Evolutionary conservation across 2,329 filamentous ascomycete species (phyloP), one percentile per base, ranked within the genome.

Genomic region (Venturia effusa): DNA sequence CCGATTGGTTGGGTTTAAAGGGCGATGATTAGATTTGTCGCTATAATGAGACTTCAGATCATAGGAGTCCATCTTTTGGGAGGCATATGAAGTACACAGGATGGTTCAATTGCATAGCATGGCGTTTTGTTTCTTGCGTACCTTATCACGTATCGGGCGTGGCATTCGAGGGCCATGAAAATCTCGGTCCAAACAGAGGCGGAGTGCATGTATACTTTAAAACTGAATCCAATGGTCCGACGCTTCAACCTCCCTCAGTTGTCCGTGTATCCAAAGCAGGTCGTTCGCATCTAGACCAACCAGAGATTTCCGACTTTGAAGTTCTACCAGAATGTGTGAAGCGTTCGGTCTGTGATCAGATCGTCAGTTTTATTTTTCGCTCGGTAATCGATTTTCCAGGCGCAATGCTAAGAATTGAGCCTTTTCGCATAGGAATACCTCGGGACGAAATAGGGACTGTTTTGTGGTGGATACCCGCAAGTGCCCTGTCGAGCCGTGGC

Each of bases 21-120:
- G 48, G 61, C 11, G 61, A 63, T 30, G 61, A 63, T 39, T 63
- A 57, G 30, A 57, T 19, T 32, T n/a, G n/a, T n/a, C n/a, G n/a
- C n/a, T 4, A 27, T 2, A n/a, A 13, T 32, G 30, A 55, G 34
- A 4, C 51, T 2, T 57, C n/a, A n/a, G n/a, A n/a, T n/a, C n/a
- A n/a, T n/a, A n/a, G n/a, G n/a, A n/a, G n/a, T n/a, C n/a, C n/a
- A n/a, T n/a, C n/a, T 57, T 34, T 19, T 57, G 32, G 27, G 27
- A 34, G 51, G 3, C 6, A 32, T 32, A n/a, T 32, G 27, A 32
- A 30, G 45, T 27, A 27, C 1, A 51, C 13, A 34, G 30, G 51
- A 32, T 34, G 30, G 30, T n/a, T 57, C 8, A 10, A 57, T 30
- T 34, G 51, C 51, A 57, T 57, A 57, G 51, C 51, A 34, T 57